Conservation (phyloP, 441 rosid species). For the Viola pubescens region DNA sequence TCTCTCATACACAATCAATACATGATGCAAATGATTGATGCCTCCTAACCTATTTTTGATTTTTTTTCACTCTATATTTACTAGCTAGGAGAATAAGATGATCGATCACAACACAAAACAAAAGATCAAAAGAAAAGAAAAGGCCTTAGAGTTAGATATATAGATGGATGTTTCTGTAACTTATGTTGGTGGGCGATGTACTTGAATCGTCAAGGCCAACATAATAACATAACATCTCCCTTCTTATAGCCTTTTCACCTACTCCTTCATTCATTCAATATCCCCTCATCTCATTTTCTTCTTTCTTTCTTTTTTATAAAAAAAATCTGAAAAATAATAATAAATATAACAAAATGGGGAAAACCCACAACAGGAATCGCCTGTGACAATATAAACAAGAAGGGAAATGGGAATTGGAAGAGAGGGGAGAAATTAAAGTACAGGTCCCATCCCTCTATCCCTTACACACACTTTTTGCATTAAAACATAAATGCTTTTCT, state of each 20-base stretch:
- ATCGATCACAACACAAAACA: no score
- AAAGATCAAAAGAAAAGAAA: constrained; percentile 1
- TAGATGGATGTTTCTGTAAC: not conserved
- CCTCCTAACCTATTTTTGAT: no score
- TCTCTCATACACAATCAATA: no score
- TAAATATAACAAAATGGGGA: constrained; percentile 15
- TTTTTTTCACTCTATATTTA: no score
- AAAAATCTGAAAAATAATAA: not conserved
- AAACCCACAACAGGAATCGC: constrained; percentile 39
- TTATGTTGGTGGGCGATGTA: no score
- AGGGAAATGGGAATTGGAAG: constrained; percentile 27
- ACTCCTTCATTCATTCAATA: constrained; percentile 28
- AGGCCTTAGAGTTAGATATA: constrained; percentile 16
- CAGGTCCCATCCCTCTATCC: constrained; percentile 20
- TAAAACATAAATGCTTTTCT: constrained; percentile 36
- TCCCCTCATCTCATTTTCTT: constrained; percentile 12
- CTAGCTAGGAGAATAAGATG: no score
- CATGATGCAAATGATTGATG: no score
- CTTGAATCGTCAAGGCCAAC: constrained; percentile 21
- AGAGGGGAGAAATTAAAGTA: constrained; percentile 16
- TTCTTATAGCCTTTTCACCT: constrained; percentile 71
- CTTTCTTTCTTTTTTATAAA: not conserved
- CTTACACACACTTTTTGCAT: constrained; percentile 20
- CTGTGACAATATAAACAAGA: constrained; percentile 31
- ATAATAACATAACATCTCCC: constrained; percentile 23